Base-by-base conservation (phyloP, 805 yeast genomes). In the Candida corydali region DNA sequence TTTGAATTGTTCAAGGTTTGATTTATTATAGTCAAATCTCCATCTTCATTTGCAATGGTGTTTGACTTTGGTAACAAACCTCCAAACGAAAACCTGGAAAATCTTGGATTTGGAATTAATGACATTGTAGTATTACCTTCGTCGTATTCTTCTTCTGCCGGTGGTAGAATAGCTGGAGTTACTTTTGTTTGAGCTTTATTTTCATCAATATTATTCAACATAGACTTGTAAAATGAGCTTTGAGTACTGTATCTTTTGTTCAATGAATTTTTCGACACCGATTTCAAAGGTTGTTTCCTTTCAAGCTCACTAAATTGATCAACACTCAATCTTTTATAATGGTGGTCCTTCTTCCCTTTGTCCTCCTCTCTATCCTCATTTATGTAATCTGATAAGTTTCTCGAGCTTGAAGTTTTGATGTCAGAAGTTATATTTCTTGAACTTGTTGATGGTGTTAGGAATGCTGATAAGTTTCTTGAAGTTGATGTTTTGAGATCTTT, bases 1-100 rank as follows among this genome's bases (percentile, higher is more conserved):
- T 46, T 50, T 7, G 52, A 38, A 16, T 34, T 32, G 12, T 46
- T 41, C 12, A 42, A 38, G 3, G 46, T 40, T 28, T 42, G 40
- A 16, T 37, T 39, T 20, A 45, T 14, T 3, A 45, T 44, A 3
- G 54, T 46, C 7, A 25, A 26, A 26, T 44, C 45, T 14, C 46
- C 46, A 17, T 34, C 43, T 17, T 30, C 45, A 29, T 37, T 38
- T 4, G 42, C 30, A 11, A 26, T 22, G 4, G 43, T 41, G 16
- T 39, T 26, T 17, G 44, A 42, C 35, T 49, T 29, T n/a, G 16
- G 16, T 43, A 38, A 55, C 43, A 66, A 46, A 2, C 67, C 70
- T 34, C 65, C 64, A 46, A 68, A 63, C 0, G 73, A 65, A 35
- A 68, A 55, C 25, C 62, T 52, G 0, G 73, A 68, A 38, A 68